A percentile compares a stretch with the other conserved stretches of the same genome.
Evolutionary conservation across 345 rosid genomes (phyloP).

Genomic region (Iberis pinnata): DNA sequence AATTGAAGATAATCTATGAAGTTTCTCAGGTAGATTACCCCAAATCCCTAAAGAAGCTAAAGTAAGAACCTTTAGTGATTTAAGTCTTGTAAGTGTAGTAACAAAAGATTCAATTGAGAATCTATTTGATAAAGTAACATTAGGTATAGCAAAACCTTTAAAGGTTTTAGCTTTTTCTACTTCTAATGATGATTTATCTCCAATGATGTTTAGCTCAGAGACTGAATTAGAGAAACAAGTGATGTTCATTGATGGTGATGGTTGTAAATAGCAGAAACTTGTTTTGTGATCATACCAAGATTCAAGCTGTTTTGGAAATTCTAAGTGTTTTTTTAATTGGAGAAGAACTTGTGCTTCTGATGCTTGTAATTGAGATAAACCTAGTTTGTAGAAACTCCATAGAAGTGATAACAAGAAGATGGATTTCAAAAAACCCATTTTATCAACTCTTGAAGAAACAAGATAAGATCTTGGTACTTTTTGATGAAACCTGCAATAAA

Average conservation of each 20-base stretch:
- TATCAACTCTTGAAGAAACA: not conserved
- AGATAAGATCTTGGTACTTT: slow-evolving; percentile 21
- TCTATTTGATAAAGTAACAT: slow-evolving; percentile 43
- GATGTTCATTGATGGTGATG: slow-evolving; percentile 45
- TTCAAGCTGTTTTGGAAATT: slow-evolving; percentile 59
- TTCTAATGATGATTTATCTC: slow-evolving; percentile 47
- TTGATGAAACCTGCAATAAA: slow-evolving; percentile 18
- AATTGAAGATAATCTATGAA: slow-evolving; percentile 55
- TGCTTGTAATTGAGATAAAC: slow-evolving; percentile 57
- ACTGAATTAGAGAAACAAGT: slow-evolving; percentile 50
- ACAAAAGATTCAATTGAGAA: slow-evolving; percentile 70
- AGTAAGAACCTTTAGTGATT: slow-evolving; percentile 49
- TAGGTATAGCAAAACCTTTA: slow-evolving; percentile 40
- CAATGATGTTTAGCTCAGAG: slow-evolving; percentile 45
- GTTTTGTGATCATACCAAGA: slow-evolving; percentile 48
- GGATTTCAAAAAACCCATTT: slow-evolving; percentile 39
- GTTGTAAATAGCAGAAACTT: slow-evolving; percentile 47
- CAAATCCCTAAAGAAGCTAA: slow-evolving; percentile 62
- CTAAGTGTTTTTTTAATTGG: slow-evolving; percentile 63
- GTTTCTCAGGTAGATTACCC: slow-evolving; percentile 72
- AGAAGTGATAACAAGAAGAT: slow-evolving; percentile 34
- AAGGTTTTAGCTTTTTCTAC: slow-evolving; percentile 26
- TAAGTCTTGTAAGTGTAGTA: slow-evolving; percentile 52
- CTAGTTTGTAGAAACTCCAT: slow-evolving; percentile 42
- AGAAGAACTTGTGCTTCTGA: slow-evolving; percentile 72